phyloP scores from a whole-genome alignment of 768 basidiomycete genomes.

The Termitomyces sp. region DNA sequence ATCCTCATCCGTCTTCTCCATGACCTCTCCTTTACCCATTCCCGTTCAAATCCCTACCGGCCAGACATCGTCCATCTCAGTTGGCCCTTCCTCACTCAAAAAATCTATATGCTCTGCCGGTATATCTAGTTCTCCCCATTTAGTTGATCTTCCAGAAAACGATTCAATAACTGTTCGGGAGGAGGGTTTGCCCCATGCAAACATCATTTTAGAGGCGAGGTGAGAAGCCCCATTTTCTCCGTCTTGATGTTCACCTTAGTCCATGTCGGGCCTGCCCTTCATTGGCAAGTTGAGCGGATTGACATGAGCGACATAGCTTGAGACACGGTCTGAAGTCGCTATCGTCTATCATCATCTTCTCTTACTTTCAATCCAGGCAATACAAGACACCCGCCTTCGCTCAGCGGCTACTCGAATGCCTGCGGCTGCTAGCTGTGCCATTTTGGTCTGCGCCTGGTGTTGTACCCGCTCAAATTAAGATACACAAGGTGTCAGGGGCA shows the following conservation, averaged over 20 bases:
- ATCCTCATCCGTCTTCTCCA: slow-evolving; percentile 1
- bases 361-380: slow-evolving; percentile 37
- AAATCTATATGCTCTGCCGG: slow-evolving; percentile 25
- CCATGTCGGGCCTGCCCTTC: slow-evolving; percentile 24
- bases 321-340: slow-evolving; percentile 30
- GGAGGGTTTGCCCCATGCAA: slow-evolving; percentile 57
- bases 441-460: slow-evolving; percentile 50
- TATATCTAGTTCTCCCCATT: slow-evolving; percentile 24
- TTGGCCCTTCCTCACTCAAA: slow-evolving; percentile 9
- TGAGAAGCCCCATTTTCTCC: slow-evolving; percentile 34
- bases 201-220: slow-evolving; percentile 59
- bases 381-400: slow-evolving; percentile 59
- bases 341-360: slow-evolving; percentile 13
- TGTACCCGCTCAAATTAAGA: slow-evolving; percentile 42
- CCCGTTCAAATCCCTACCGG: slow-evolving; percentile 2
- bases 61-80: slow-evolving; percentile 15
- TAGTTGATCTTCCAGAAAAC: slow-evolving; percentile 27
- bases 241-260: slow-evolving; percentile 16
- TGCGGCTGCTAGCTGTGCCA: slow-evolving; percentile 49
- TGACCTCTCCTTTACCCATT: slow-evolving; percentile 10
- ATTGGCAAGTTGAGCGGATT: slow-evolving; percentile 28
- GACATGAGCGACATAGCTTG: slow-evolving; percentile 13
- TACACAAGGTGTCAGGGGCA: slow-evolving; percentile 84
- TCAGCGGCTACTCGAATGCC: slow-evolving; percentile 46
- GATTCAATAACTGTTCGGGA: slow-evolving; percentile 39